Conservation (phyloP, 768 basidiomycete genomes). For the Podaxis sp. region DNA sequence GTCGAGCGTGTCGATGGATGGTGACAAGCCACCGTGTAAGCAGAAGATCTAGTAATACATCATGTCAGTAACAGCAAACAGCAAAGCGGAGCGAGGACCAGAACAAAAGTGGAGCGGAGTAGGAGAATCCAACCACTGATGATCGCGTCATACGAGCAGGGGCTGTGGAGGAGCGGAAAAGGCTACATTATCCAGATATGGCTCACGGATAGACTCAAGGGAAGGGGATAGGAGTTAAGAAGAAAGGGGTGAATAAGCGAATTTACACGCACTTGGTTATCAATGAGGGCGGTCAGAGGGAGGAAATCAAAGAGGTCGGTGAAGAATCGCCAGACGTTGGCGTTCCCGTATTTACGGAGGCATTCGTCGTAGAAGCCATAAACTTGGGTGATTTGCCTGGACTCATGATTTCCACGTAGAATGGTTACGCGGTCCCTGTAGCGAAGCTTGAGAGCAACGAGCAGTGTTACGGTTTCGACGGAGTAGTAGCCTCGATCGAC, state of each 20-base stretch:
- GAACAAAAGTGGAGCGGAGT: constrained; percentile 7
- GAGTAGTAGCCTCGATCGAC: constrained; percentile 99
- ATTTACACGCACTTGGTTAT: constrained; percentile 87
- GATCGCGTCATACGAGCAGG: constrained; percentile 2
- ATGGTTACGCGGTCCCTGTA: constrained; percentile 99
- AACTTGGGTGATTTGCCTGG: constrained; percentile 98
- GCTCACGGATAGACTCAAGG: background rate
- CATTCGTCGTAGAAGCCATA: constrained; percentile 99
- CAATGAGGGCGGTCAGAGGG: constrained; percentile 95
- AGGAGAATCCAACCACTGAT: background rate
- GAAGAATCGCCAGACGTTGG: constrained; percentile 99
- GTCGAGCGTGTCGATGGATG: constrained; percentile 99
- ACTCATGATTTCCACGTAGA: constrained; percentile 97
- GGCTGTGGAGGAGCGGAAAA: constrained; percentile 7
- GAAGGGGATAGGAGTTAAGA: constrained; percentile 3
- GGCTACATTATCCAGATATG: background rate
- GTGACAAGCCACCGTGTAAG: constrained; percentile 94
- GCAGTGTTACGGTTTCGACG: constrained; percentile 96
- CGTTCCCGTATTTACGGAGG: constrained; percentile 98
- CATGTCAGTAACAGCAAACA: constrained; percentile 16
- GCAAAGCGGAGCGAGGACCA: constrained; percentile 13
- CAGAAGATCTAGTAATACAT: constrained; percentile 81
- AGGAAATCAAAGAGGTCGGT: constrained; percentile 98
- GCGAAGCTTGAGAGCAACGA: constrained; percentile 95
- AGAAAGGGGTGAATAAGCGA: constrained; percentile 4